Conservation (phyloP, 2,329 filamentous ascomycete species). For the Kalaharituber pfeilii region DNA sequence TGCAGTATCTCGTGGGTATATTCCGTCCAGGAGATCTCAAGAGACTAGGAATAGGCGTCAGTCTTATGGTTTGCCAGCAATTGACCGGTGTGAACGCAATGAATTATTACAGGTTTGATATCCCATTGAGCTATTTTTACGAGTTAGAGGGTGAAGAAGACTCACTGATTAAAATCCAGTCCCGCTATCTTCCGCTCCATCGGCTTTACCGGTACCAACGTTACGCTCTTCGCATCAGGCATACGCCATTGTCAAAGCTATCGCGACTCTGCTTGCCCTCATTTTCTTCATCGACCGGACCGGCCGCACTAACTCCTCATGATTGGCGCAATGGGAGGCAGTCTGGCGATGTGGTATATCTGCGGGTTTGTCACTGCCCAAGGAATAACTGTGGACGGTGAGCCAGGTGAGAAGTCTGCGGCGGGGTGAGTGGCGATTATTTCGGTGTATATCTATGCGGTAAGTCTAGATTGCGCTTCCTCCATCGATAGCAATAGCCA, state of each 20-base stretch:
- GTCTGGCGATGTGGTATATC: neutral
- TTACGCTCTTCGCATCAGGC: slow-evolving; percentile 49
- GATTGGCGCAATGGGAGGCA: neutral
- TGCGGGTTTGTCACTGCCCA: neutral
- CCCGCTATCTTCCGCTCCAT: slow-evolving; percentile 51
- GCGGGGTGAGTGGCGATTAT: neutral
- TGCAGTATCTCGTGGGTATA: neutral
- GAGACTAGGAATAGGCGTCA: neutral
- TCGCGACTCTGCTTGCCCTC: neutral
- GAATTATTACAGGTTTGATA: neutral
- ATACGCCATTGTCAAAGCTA: slow-evolving; percentile 19
- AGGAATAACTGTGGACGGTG: neutral
- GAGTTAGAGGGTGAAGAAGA: no score
- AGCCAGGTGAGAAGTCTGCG: neutral
- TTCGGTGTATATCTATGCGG: neutral
- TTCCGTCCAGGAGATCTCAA: neutral
- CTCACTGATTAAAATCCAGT: slow-evolving; percentile 36
- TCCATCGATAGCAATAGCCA: neutral
- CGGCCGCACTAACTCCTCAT: neutral
- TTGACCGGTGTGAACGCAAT: neutral
- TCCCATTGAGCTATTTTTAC: no score
- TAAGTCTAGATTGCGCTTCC: no score
- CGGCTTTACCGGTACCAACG: slow-evolving; percentile 42
- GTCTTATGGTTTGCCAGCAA: neutral
- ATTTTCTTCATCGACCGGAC: neutral